phyloP scores from a whole-genome alignment of 2,329 filamentous ascomycete genomes.

The Leptosphaerulina australis region DNA sequence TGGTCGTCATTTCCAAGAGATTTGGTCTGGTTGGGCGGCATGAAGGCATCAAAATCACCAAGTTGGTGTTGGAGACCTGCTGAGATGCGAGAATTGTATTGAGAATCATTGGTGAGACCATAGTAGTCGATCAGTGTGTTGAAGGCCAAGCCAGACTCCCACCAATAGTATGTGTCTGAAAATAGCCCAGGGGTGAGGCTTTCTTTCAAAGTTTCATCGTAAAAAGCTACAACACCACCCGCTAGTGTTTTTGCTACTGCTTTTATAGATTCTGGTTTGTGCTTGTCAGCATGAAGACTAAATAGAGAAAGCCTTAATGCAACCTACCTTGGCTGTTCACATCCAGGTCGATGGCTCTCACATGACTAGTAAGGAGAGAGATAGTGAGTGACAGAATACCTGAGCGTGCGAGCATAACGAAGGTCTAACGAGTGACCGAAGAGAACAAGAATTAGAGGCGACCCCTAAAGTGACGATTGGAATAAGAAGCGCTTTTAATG shows the following conservation, averaged over 20 bases:
- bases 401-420: conserved; percentile 25
- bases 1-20: conserved; percentile 72
- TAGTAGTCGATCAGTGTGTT: conserved; percentile 47
- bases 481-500: not conserved
- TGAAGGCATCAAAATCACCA: conserved; percentile 48
- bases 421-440: not conserved
- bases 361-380: conserved; percentile 19
- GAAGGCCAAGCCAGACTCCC: conserved; percentile 31
- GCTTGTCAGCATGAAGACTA: not conserved
- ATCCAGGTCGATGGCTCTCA: conserved; percentile 28
- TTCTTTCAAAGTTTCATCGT: conserved; percentile 22
- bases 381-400: conserved; percentile 27
- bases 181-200: conserved; percentile 28
- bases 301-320: too few relatives aligned
- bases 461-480: not conserved
- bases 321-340: conserved; percentile 24
- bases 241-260: conserved; percentile 31
- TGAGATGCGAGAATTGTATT: conserved; percentile 48
- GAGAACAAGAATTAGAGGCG: not conserved
- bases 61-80: conserved; percentile 48
- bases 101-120: conserved; percentile 51
- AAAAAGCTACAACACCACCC: conserved; percentile 25
- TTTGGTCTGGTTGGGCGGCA: conserved; percentile 46
- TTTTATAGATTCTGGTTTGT: conserved; percentile 33
- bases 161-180: conserved; percentile 28